Evolutionary conservation across 495 filamentous ascomycete species (phyloP), one percentile per base, ranked within the genome.

Genomic region (Oleoguttula mirabilis): DNA sequence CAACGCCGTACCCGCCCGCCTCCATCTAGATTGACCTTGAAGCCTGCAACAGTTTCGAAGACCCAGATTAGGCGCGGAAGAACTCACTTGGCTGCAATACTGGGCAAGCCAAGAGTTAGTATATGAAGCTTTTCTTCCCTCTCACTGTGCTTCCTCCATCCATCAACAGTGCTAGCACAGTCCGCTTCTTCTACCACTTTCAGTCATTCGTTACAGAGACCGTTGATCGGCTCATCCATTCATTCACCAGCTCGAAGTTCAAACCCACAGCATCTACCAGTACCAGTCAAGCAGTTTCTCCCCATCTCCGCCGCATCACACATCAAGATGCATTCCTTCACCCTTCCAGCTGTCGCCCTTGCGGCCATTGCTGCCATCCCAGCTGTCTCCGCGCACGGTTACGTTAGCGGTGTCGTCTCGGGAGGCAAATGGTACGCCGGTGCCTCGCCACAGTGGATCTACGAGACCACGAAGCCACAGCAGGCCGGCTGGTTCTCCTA

Each of bases 341-440:
- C 8, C 8, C 33, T 12, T 28, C 25, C 25, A n/a, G 25, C 25
- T 28, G 7, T 28, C 7, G 25, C 25, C 25, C 25, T 28, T n/a
- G 28, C 27, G 10, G 40, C 25, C 12, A 32, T 30, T 40, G 21
- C 40, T 35, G 35, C 39, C 17, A 42, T 31, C 15, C 21, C 32
- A 21, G 16, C 47, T 17, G 47, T 51, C 27, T n/a, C 41, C 16
- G 75, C 70, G 43, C 77, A 82, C 60, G 77, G 77, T 21, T 72
- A 69, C 41, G 75, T 80, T 22, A 61, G 62, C 27, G 69, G 75
- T 45, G 66, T 77, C 51, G 64, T 78, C 23, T 66, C 72, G 43
- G 73, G 77, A 49, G 77, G 74, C 22, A 61, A 62, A 23, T 71
- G 67, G 48, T 72, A 66, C 27, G 16, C 22, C 11, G 40, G 41